Base-by-base conservation (phyloP, 1,139 yeast genomes). In the Chernovozyma sophiae-reginae region DNA sequence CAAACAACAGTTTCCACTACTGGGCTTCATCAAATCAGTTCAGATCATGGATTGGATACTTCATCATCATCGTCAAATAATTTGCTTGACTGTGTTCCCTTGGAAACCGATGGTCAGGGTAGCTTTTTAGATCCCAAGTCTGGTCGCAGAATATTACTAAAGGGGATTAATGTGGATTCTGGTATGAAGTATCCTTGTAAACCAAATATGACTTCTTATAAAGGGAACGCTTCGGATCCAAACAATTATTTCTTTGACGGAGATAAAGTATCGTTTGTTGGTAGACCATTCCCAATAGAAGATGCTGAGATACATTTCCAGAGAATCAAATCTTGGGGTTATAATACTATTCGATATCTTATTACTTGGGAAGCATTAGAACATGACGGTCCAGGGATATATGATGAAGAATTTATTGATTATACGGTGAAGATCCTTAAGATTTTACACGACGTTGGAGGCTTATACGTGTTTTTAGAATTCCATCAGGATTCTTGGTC, bases 401-500 rank as follows among this genome's bases (percentile, higher is more conserved):
- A 89, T 53, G 97, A 90, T 56, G 79, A 76, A 28, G 89, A 78
- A 12, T 90, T 78, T 51, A 73, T 86, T 37, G 78, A 81, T 30
- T 86, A 81, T 55, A 77, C 95, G 1, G 67, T 82, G 31, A 61
- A 79, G 41, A 68, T 87, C 1, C 60, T 90, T 39, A 62, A 72
- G 40, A 69, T 79, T 8, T 72, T 86, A 15, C 72, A 77, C 36
- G 56, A 70, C 7, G 65, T 79, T 26, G 89, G 86, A 0, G 96
- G 95, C 0, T 60, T 90, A 15, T 86, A 85, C 52, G 90, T 89
- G 5, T 79, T 85, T 47, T 55, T 90, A 43, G 97, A 90, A 51
- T 85, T 95, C 2, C 97, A 90, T 55, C 97, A 90, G 56, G 97
- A 90, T 55, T 94, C 84, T 13, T 90, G 97, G 97, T 83, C 95